phyloP scores from a whole-genome alignment of 1,139 yeast species.

The Suhomyces wounanorum region DNA sequence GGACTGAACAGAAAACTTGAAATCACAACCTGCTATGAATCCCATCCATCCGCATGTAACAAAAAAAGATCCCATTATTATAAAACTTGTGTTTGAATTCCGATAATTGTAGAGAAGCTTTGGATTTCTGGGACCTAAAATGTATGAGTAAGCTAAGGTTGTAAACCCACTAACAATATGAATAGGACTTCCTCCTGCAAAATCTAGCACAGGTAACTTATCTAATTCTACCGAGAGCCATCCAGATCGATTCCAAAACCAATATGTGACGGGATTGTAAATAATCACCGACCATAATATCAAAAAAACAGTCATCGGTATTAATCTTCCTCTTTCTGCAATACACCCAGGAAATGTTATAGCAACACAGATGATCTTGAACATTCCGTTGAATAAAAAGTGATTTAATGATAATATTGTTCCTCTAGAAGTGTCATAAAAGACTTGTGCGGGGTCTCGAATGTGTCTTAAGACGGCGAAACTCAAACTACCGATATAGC shows the following conservation, averaged over 20 bases:
- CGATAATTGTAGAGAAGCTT: conserved; percentile 40
- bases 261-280: conserved; percentile 65
- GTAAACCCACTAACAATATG: conserved; percentile 63
- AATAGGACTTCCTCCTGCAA: conserved; percentile 68
- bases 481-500: conserved; percentile 50
- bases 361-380: conserved; percentile 54
- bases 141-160: conserved; percentile 58
- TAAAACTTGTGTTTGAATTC: conserved; percentile 40
- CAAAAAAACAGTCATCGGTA: conserved; percentile 56
- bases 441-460: conserved; percentile 23
- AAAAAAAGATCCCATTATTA: conserved; percentile 55
- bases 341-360: conserved; percentile 59
- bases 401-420: conserved; percentile 43
- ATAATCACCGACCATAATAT: conserved; percentile 57
- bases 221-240: conserved; percentile 51
- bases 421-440: conserved; percentile 40
- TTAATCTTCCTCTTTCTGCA: conserved; percentile 57
- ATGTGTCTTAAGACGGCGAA: conserved; percentile 46
- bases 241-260: conserved; percentile 66
- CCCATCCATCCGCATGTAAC: conserved; percentile 48
- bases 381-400: conserved; percentile 51
- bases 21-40: conserved; percentile 49
- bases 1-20: conserved; percentile 36
- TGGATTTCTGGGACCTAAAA: conserved; percentile 56
- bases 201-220: conserved; percentile 55